phyloP scores from a whole-genome alignment of 371 early-diverging fungal genomes.

The Zancudomyces culisetae region DNA sequence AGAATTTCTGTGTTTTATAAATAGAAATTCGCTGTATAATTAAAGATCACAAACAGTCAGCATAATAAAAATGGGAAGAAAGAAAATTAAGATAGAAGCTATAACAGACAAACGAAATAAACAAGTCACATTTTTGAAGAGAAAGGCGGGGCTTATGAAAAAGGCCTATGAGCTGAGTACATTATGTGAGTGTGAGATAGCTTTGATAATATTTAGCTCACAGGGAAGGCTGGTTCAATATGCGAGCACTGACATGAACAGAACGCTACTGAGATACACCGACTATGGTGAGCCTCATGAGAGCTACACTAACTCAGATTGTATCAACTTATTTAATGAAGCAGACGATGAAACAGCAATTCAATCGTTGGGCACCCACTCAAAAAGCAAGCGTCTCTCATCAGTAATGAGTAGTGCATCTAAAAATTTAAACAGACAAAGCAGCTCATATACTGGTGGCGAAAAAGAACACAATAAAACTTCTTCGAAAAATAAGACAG shows the following conservation, averaged over 20 bases:
- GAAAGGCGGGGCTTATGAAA: slow-evolving; percentile 97
- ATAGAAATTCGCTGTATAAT: too few relatives aligned
- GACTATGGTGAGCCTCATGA: slow-evolving; percentile 34
- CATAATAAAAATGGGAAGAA: slow-evolving; percentile 87
- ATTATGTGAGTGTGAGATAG: slow-evolving; percentile 92
- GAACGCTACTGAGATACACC: slow-evolving; percentile 77
- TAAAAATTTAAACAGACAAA: too few relatives aligned
- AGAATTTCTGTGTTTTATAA: too few relatives aligned
- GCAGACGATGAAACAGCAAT: slow-evolving; percentile 6
- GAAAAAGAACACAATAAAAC: too few relatives aligned
- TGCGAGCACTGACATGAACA: slow-evolving; percentile 78
- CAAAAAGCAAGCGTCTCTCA: too few relatives aligned
- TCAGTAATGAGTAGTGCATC: too few relatives aligned
- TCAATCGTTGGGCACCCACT: too few relatives aligned
- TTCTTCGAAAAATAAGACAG: too few relatives aligned
- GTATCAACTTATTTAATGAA: slow-evolving; percentile 16
- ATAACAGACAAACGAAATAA: slow-evolving; percentile 87
- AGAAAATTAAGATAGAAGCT: slow-evolving; percentile 89
- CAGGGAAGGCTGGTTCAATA: slow-evolving; percentile 86
- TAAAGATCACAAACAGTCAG: too few relatives aligned
- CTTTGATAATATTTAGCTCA: slow-evolving; percentile 76
- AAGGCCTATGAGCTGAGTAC: slow-evolving; percentile 96
- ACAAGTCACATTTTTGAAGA: slow-evolving; percentile 93
- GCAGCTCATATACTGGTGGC: too few relatives aligned
- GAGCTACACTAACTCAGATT: slow-evolving; percentile 23